Evolutionary conservation across 768 basidiomycete species (phyloP), one percentile per base, ranked within the genome.

Genomic region (Porphyrellus cyaneotinctus): DNA sequence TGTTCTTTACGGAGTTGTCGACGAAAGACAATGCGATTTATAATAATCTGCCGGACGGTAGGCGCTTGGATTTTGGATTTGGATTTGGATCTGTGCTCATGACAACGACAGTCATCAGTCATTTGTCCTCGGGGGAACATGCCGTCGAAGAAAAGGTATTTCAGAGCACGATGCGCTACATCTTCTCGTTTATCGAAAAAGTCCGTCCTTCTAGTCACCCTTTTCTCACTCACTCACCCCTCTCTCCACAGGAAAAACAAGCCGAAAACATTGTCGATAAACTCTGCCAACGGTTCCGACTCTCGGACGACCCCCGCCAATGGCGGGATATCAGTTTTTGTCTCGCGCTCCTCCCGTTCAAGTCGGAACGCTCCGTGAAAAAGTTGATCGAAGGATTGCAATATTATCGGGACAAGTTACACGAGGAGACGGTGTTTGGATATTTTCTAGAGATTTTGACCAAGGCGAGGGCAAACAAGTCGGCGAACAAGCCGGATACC

Each of bases 21-120:
- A 94, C 91, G 24, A 99, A 98, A 73, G 97, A 98, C 61, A 99
- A 99, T 67, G 97, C 95, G 8, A 95, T 99, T 52, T 97, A 98
- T 68, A 98, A 98, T 71, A 99, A 99, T 69, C 71, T 99, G 61
- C 97, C 95, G 2, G 97, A 99, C 72, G 89, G 91, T 90, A 62
- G 31, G 84, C 22, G 28, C 3, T 31, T 48, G 18, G 42, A 44
- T 32, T 15, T 23, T 23, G 3, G 4, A 15, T 6, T 32, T 45
- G 3, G 43, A 41, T 31, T 28, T 11, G 17, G 28, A 14, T 41
- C 20, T n/a, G 4, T 17, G 42, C 53, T 55, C 46, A 58, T 56
- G 15, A 20, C 14, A 3, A 9, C 0, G 18, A 15, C 10, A 92
- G 90, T 99, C 46, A 98, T 99, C 73, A 93, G 90, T 64, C 95